phyloP scores from a whole-genome alignment of 768 basidiomycete species.

The Lactarius psammicola region DNA sequence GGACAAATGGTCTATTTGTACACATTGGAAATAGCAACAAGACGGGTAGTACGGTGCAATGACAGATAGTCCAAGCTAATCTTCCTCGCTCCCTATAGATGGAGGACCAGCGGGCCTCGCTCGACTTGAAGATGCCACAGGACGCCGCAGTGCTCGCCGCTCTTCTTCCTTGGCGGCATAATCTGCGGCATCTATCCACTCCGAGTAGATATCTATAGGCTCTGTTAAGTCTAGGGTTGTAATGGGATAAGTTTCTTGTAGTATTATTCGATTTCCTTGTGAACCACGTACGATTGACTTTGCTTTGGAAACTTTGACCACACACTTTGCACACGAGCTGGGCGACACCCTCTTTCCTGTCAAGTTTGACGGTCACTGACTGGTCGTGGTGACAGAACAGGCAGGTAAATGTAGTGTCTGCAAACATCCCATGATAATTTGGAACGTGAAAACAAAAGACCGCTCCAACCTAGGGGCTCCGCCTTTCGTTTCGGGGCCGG shows the following conservation, averaged over 20 bases:
- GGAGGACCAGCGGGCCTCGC: constrained; percentile 37
- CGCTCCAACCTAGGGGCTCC: constrained; percentile 65
- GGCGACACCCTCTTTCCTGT: constrained; percentile 82
- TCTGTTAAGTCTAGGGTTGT: constrained; percentile 69
- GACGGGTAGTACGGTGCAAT: constrained; percentile 5
- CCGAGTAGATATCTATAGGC: constrained; percentile 85
- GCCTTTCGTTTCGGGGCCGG: constrained; percentile 64
- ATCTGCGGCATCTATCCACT: constrained; percentile 89
- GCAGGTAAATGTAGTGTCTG: constrained; percentile 84
- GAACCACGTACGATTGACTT: constrained; percentile 68
- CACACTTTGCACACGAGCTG: constrained; percentile 81
- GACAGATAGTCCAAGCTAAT: constrained; percentile 21
- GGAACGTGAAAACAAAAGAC: constrained; percentile 1
- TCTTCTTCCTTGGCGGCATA: constrained; percentile 69
- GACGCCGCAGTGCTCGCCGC: constrained; percentile 44
- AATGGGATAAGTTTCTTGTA: constrained; percentile 25
- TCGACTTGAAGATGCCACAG: constrained; percentile 54
- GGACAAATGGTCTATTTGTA: constrained; percentile 5
- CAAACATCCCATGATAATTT: constrained; percentile 5
- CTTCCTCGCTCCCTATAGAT: constrained; percentile 49
- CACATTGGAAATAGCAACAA: constrained; percentile 12
- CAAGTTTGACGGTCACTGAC: constrained; percentile 80
- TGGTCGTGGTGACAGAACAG: constrained; percentile 90
- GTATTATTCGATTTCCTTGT: constrained; percentile 3
- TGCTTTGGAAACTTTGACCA: constrained; percentile 84